Percentiles rank a stretch among this genome's conserved stretches.
phyloP scores from a whole-genome alignment of 176 grass and related monocot genomes.

The Eragrostis nindensis region DNA sequence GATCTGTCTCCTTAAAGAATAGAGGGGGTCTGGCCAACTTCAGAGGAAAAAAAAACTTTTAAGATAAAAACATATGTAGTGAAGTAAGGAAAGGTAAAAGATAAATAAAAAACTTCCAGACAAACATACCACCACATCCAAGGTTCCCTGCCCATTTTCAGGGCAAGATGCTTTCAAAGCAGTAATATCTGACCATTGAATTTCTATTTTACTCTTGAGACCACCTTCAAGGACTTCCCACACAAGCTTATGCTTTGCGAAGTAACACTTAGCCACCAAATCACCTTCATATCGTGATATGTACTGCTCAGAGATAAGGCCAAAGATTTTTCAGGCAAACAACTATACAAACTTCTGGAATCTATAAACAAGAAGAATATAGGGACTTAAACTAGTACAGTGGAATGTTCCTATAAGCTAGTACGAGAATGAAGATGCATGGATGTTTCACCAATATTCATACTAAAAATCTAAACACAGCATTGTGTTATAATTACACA shows the following conservation, averaged over 20 bases:
- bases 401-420: neutral
- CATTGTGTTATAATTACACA: constrained; percentile 5
- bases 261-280: constrained; percentile 96
- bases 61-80: constrained; percentile 5
- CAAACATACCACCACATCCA: constrained; percentile 58
- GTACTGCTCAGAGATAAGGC: constrained; percentile 53
- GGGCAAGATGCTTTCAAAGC: constrained; percentile 69
- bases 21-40: constrained; percentile 88
- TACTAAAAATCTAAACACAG: neutral
- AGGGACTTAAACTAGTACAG: neutral
- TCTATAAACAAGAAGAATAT: neutral
- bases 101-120: neutral
- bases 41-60: constrained; percentile 36
- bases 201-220: constrained; percentile 98
- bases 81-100: neutral
- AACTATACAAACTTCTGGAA: neutral
- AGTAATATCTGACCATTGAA: constrained; percentile 93
- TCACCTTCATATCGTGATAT: constrained; percentile 87
- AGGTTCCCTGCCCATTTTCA: constrained; percentile 68
- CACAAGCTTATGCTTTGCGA: constrained; percentile 92
- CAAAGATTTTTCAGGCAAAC: constrained; percentile 20
- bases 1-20: constrained; percentile 97
- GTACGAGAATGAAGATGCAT: constrained; percentile 11
- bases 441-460: constrained; percentile 4
- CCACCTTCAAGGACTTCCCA: constrained; percentile 96